phyloP scores from a whole-genome alignment of 2,329 filamentous ascomycete species.

The Penicillium brasilianum region DNA sequence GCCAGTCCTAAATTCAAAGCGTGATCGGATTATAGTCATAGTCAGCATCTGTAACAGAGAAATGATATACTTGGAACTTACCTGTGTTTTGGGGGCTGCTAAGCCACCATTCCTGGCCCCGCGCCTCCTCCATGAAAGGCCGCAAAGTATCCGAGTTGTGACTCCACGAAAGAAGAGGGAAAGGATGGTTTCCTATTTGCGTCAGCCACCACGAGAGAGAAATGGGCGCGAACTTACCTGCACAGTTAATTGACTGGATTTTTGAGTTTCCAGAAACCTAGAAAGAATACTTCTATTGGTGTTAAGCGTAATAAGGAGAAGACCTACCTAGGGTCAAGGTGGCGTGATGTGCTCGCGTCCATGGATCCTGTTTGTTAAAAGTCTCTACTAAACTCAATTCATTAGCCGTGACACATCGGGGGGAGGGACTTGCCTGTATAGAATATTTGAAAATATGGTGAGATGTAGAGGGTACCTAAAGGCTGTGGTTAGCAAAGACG shows the following conservation, averaged over 20 bases:
- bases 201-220: not conserved
- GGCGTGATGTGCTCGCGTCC: not conserved
- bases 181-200: not conserved
- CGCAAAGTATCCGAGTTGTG: not conserved
- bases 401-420: not conserved
- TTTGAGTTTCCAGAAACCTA: not conserved
- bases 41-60: constrained; percentile 6
- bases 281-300: not conserved
- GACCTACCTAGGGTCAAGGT: not conserved
- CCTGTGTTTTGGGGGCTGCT: constrained; percentile 3
- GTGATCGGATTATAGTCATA: not conserved
- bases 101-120: constrained; percentile 16
- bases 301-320: not conserved
- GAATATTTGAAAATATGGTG: not conserved
- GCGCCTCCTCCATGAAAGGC: constrained; percentile 1
- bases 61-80: not conserved
- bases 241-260: not conserved
- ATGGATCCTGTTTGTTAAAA: constrained; percentile 1
- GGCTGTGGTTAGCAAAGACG: not conserved
- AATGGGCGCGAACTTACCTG: not conserved
- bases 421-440: not conserved
- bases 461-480: not conserved
- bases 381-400: not conserved
- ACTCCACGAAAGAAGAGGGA: too few species aligned
- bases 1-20: constrained; percentile 2